Evolutionary conservation across 345 rosid species (phyloP).

Genomic region (Brassica juncea): DNA sequence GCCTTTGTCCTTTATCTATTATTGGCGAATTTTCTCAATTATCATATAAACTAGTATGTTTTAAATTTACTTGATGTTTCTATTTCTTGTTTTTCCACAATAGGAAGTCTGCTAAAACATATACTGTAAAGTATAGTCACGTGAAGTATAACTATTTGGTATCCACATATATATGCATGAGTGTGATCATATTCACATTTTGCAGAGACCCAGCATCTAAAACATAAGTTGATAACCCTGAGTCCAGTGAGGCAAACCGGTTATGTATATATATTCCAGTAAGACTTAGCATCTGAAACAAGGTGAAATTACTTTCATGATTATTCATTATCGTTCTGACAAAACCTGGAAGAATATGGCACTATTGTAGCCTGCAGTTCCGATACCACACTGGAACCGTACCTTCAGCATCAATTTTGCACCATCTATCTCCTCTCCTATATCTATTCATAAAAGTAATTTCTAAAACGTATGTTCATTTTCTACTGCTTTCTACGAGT

Average conservation of each 20-base stretch:
- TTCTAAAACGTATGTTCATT: background rate
- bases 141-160: background rate
- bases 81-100: conserved; percentile 7
- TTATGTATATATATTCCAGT: background rate
- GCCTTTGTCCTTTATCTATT: conserved; percentile 28
- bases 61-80: background rate
- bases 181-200: background rate
- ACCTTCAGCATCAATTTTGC: background rate
- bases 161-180: background rate
- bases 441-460: background rate
- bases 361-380: background rate
- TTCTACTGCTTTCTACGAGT: background rate
- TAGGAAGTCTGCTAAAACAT: conserved; percentile 1
- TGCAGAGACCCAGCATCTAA: background rate
- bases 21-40: conserved; percentile 19
- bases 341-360: background rate
- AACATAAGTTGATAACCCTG: background rate
- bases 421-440: background rate
- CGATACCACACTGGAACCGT: background rate
- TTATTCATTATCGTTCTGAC: too few species aligned
- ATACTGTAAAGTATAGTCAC: background rate
- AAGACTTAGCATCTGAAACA: background rate
- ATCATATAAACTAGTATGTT: conserved; percentile 17
- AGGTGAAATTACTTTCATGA: background rate
- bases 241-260: background rate